phyloP scores from a whole-genome alignment of 805 yeast genomes.

The Candida xyloterini region DNA sequence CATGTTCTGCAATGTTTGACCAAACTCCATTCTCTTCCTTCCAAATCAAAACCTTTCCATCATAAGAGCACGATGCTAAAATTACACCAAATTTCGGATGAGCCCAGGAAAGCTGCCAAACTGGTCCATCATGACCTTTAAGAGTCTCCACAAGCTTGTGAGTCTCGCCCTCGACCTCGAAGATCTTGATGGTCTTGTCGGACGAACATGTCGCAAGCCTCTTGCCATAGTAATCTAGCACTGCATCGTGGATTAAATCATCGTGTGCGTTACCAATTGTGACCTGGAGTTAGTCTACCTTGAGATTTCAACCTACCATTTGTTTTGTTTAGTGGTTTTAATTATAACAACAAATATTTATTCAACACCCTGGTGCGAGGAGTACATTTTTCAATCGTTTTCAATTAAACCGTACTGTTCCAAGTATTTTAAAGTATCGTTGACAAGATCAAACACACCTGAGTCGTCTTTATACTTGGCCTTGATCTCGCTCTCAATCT shows the following conservation, averaged over 20 bases:
- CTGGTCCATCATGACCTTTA: conserved; percentile 95
- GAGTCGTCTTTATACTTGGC: conserved; percentile 56
- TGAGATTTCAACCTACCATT: conserved; percentile 3
- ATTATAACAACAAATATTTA: conserved; percentile 9
- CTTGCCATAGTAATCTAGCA: conserved; percentile 93
- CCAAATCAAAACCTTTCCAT: conserved; percentile 94
- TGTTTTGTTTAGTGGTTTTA: not conserved
- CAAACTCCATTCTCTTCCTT: conserved; percentile 87
- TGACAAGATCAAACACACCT: conserved; percentile 58
- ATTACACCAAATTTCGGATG: conserved; percentile 97
- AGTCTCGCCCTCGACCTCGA: conserved; percentile 83
- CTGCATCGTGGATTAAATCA: conserved; percentile 94
- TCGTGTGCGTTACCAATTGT: conserved; percentile 89
- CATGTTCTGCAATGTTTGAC: conserved; percentile 83
- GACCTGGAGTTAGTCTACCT: conserved; percentile 42
- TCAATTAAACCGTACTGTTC: conserved; percentile 42
- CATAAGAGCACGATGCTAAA: conserved; percentile 91
- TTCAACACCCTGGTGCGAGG: conserved; percentile 4
- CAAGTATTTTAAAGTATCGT: conserved; percentile 47
- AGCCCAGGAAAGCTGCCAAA: conserved; percentile 99
- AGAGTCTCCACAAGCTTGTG: conserved; percentile 82
- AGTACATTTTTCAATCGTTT: conserved; percentile 15
- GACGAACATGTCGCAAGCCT: conserved; percentile 94
- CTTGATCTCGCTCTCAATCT: conserved; percentile 67
- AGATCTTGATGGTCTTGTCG: conserved; percentile 92